Evolutionary conservation across 129 eudicot species (phyloP).

Genomic region (Logfia minima): DNA sequence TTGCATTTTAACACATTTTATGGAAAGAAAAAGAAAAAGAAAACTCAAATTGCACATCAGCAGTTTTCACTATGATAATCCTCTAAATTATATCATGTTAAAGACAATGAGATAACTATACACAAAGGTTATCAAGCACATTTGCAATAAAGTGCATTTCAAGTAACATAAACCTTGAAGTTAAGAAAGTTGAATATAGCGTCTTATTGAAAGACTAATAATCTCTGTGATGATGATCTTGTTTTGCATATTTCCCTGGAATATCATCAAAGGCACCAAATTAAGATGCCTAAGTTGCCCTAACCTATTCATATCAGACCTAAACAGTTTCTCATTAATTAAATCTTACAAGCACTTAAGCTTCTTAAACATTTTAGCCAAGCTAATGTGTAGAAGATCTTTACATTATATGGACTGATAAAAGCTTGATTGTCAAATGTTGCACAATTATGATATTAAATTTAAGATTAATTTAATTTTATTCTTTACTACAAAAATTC

Average conservation of each 20-base stretch:
- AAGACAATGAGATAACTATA: conserved; percentile 23
- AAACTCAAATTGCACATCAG: conserved; percentile 11
- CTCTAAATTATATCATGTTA: conserved; percentile 29
- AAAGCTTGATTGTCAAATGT: no score
- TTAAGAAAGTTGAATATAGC: conserved; percentile 23
- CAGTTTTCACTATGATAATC: conserved; percentile 25
- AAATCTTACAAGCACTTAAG: conserved; percentile 53
- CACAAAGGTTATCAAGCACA: conserved; percentile 25
- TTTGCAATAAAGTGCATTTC: conserved; percentile 21
- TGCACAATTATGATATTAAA: no score
- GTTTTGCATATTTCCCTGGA: conserved; percentile 48
- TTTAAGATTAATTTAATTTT: no score
- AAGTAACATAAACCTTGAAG: conserved; percentile 20
- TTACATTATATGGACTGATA: no score
- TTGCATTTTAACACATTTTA: background rate
- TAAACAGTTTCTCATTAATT: conserved; percentile 62
- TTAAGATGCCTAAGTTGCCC: conserved; percentile 78
- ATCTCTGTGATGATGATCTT: conserved; percentile 51
- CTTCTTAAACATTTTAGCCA: background rate
- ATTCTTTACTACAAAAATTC: no score
- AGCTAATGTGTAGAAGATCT: no score
- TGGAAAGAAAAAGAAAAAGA: background rate
- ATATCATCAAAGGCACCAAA: conserved; percentile 65
- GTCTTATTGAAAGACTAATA: conserved; percentile 34
- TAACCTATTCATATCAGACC: conserved; percentile 61